Evolutionary conservation across 192 early-diverging fungal genomes (phyloP).

Genomic region (Backusella tarrabulga): DNA sequence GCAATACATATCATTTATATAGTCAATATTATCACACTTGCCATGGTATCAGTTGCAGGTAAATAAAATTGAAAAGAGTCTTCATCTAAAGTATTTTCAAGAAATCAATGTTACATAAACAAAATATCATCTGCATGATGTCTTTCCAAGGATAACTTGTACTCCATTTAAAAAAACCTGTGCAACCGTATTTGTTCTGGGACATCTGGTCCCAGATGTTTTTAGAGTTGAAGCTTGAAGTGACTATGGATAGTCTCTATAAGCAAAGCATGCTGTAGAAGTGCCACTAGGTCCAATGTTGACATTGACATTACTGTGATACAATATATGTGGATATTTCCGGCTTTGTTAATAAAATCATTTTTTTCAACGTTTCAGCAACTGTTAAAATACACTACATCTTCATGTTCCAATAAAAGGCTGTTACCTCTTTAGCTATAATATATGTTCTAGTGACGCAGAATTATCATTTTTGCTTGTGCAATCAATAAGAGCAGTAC

Average conservation of each 20-base stretch:
- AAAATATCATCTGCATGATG: not conserved
- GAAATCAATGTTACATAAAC: not conserved
- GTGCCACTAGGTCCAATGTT: not conserved
- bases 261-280: not conserved
- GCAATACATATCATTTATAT: not conserved
- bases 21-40: not conserved
- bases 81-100: too few relatives aligned
- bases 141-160: not conserved
- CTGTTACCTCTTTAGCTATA: too few relatives aligned
- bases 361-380: too few relatives aligned
- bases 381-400: too few relatives aligned
- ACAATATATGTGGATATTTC: not conserved
- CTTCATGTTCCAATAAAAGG: too few relatives aligned
- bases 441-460: too few relatives aligned
- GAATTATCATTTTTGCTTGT: too few relatives aligned
- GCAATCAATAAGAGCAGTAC: too few relatives aligned
- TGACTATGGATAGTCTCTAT: not conserved
- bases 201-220: not conserved
- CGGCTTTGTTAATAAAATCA: not conserved
- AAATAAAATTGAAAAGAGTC: not conserved
- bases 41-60: not conserved
- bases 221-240: not conserved
- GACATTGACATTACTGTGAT: not conserved
- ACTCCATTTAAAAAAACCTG: not conserved
- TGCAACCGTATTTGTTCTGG: not conserved